Percentiles rank a stretch among this genome's conserved stretches.
Conservation (phyloP, 805 yeast species). For the Candida morakotiae region DNA sequence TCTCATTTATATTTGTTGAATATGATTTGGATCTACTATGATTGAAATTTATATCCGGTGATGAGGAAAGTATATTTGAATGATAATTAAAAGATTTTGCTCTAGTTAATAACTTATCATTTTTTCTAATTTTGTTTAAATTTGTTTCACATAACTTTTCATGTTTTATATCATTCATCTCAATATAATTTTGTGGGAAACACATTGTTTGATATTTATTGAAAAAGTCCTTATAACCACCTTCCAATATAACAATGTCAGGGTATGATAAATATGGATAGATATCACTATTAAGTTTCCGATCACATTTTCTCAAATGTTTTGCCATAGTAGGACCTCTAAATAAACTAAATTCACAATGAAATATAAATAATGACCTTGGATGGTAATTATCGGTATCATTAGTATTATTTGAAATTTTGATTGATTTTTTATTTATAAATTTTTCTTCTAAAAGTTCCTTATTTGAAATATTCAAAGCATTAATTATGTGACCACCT, state of each 20-base stretch:
- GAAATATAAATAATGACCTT: slow-evolving; percentile 63
- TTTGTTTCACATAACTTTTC: slow-evolving; percentile 41
- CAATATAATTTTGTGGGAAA: slow-evolving; percentile 74
- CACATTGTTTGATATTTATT: slow-evolving; percentile 57
- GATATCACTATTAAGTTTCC: slow-evolving; percentile 63
- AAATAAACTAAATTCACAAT: slow-evolving; percentile 90
- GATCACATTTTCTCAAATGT: slow-evolving; percentile 78
- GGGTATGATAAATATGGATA: slow-evolving; percentile 87
- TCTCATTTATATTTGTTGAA: slow-evolving; percentile 27
- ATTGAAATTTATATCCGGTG: slow-evolving; percentile 3
- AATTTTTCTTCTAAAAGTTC: slow-evolving; percentile 61
- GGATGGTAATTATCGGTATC: too few relatives aligned
- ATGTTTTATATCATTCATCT: slow-evolving; percentile 58
- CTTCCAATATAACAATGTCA: slow-evolving; percentile 81
- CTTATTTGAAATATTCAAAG: slow-evolving; percentile 72
- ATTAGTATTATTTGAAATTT: background rate
- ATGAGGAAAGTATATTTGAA: background rate
- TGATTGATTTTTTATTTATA: slow-evolving; percentile 18
- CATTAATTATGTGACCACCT: slow-evolving; percentile 90
- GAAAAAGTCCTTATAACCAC: slow-evolving; percentile 84
- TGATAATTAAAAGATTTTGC: slow-evolving; percentile 30
- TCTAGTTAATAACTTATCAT: slow-evolving; percentile 32
- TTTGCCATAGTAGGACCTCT: slow-evolving; percentile 94
- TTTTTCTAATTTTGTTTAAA: slow-evolving; percentile 41
- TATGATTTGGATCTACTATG: slow-evolving; percentile 26